phyloP scores from a whole-genome alignment of 2,329 filamentous ascomycete genomes.

The Claviceps digitariae region DNA sequence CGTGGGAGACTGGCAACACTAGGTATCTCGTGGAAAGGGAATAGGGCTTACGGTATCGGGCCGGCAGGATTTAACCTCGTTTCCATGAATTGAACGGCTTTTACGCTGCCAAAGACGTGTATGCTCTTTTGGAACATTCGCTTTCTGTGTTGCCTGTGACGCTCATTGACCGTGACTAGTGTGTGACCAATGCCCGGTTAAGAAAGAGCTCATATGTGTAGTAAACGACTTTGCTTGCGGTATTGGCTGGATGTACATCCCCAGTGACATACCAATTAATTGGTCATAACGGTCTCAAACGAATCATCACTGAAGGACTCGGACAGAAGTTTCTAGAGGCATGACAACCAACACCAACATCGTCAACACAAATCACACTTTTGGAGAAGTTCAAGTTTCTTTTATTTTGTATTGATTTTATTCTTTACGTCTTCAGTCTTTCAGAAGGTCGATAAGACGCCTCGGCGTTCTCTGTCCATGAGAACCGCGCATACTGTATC shows the following conservation, averaged over 20 bases:
- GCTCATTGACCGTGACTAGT: not conserved
- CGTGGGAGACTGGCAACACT: slow-evolving; percentile 15
- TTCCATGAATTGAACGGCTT: slow-evolving; percentile 17
- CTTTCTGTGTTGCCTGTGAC: not conserved
- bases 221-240: not conserved
- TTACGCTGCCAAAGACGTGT: slow-evolving; percentile 11
- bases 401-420: not conserved
- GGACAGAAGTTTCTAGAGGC: not conserved
- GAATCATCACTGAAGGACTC: not conserved
- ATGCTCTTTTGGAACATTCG: not conserved
- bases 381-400: not conserved
- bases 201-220: not conserved
- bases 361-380: not conserved
- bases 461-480: slow-evolving; percentile 18
- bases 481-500: slow-evolving; percentile 11
- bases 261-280: not conserved
- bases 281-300: not conserved
- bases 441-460: slow-evolving; percentile 13
- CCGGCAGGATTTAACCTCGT: slow-evolving; percentile 14
- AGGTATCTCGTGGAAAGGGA: slow-evolving; percentile 17
- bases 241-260: not conserved
- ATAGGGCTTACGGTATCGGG: slow-evolving; percentile 13
- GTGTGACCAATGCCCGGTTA: not conserved
- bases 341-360: not conserved
- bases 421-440: not conserved